A percentile compares a stretch with the other conserved stretches of the same genome.
Evolutionary conservation across 192 early-diverging fungal species (phyloP).

Genomic region (Podila clonocystis): DNA sequence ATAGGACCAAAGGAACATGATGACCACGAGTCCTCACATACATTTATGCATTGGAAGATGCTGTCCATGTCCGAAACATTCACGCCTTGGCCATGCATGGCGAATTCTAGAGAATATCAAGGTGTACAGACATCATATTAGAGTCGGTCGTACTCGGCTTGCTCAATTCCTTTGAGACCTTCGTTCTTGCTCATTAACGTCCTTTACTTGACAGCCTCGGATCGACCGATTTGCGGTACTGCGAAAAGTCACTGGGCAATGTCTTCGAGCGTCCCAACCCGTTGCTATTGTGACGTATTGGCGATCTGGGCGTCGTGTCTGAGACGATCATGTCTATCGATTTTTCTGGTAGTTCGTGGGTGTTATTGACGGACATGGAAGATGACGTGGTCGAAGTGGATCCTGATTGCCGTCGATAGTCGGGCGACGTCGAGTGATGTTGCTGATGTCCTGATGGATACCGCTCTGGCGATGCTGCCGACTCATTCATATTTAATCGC

Average conservation of each 20-base stretch:
- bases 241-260: background rate
- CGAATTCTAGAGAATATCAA: background rate
- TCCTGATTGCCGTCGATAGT: background rate
- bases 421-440: background rate
- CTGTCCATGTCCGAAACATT: slow-evolving; percentile 5
- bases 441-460: background rate
- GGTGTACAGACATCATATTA: too few species aligned
- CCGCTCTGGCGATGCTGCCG: background rate
- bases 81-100: slow-evolving; percentile 8
- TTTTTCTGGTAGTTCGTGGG: background rate
- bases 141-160: too few species aligned
- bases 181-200: background rate
- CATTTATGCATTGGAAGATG: slow-evolving; percentile 11
- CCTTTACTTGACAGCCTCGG: background rate
- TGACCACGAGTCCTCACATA: background rate
- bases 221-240: background rate
- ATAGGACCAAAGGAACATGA: background rate
- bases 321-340: background rate
- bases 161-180: too few species aligned
- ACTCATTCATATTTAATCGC: background rate
- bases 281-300: background rate
- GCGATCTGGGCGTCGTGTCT: background rate
- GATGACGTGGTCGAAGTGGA: background rate
- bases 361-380: background rate
- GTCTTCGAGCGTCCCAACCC: background rate